phyloP scores from a whole-genome alignment of 305 asterid species.

The Fraxinus paxiana region DNA sequence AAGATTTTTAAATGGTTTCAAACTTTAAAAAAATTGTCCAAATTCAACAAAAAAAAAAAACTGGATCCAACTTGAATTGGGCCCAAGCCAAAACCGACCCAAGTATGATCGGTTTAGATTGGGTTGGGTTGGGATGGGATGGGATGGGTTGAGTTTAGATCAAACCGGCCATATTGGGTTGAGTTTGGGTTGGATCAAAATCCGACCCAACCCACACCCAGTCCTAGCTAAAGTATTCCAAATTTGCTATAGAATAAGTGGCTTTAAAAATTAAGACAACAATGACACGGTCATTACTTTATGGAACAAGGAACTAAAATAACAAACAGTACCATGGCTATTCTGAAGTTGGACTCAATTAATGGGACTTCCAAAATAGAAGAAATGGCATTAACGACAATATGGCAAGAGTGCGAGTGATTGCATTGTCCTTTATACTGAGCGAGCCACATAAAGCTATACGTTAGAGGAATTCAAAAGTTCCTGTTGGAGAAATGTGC shows the following conservation, averaged over 20 bases:
- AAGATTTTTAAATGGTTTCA: too few species aligned
- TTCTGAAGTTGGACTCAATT: not conserved
- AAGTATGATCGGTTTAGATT: too few species aligned
- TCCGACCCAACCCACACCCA: too few species aligned
- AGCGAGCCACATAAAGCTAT: conserved; percentile 15
- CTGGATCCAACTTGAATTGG: too few species aligned
- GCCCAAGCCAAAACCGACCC: too few species aligned
- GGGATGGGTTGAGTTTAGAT: too few species aligned
- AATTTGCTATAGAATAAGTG: not conserved
- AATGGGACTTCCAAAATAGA: not conserved
- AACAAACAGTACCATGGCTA: not conserved
- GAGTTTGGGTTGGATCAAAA: too few species aligned
- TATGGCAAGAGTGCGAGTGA: not conserved
- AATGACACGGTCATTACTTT: not conserved
- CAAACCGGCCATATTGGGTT: too few species aligned
- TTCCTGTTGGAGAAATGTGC: not conserved
- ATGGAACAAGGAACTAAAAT: not conserved
- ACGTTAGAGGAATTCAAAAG: conserved; percentile 4
- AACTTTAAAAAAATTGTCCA: too few species aligned
- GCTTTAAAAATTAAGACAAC: not conserved
- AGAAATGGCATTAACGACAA: not conserved
- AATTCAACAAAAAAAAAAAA: too few species aligned
- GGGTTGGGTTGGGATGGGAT: too few species aligned
- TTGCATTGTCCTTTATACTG: conserved; percentile 4
- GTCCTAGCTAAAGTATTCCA: not conserved